A percentile compares a stretch with the other conserved stretches of the same genome.
These are phyloP conservation scores for Erodium texanum DNA, from an alignment of 441 rosid species.

Conservation along the genomic window DNA sequence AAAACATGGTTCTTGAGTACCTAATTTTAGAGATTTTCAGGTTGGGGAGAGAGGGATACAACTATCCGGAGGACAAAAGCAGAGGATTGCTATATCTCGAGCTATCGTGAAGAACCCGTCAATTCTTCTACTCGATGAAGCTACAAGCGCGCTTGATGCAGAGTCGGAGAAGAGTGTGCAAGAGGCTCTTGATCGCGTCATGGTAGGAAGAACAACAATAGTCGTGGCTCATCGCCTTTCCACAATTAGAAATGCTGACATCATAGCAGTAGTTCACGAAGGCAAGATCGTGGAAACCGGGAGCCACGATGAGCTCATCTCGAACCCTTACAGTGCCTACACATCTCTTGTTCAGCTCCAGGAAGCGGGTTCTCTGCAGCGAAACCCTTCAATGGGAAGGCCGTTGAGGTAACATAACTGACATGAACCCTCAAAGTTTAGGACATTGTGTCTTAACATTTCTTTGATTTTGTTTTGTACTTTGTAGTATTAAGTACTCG, in stretches of 20 bases:
- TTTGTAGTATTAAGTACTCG: conserved; percentile 46
- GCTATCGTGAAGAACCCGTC: conserved; percentile 98
- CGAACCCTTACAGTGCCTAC: conserved; percentile 77
- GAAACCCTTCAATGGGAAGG: conserved; percentile 34
- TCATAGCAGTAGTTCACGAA: conserved; percentile 93
- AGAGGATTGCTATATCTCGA: conserved; percentile 92
- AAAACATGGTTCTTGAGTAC: not conserved
- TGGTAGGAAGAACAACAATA: conserved; percentile 97
- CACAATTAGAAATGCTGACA: conserved; percentile 94
- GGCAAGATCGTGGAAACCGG: conserved; percentile 94
- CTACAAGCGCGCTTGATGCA: conserved; percentile 95
- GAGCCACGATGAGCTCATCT: conserved; percentile 79
- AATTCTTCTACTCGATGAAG: conserved; percentile 87
- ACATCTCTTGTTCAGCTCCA: conserved; percentile 93
- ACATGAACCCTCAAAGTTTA: not conserved
- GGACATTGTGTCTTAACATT: too few relatives aligned
- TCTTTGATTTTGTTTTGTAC: too few relatives aligned
- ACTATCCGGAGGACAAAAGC: conserved; percentile 97
- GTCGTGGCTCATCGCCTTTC: conserved; percentile 97
- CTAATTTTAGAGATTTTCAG: conserved; percentile 43
- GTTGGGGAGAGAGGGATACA: conserved; percentile 99
- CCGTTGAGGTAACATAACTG: conserved; percentile 42
- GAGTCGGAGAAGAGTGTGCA: conserved; percentile 98
- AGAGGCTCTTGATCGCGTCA: conserved; percentile 95
- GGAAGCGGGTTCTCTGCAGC: conserved; percentile 76